Evolutionary conservation across 331 rosid genomes (phyloP), one percentile per base, ranked within the genome.

Genomic region (Rhamnella rubrinervis): DNA sequence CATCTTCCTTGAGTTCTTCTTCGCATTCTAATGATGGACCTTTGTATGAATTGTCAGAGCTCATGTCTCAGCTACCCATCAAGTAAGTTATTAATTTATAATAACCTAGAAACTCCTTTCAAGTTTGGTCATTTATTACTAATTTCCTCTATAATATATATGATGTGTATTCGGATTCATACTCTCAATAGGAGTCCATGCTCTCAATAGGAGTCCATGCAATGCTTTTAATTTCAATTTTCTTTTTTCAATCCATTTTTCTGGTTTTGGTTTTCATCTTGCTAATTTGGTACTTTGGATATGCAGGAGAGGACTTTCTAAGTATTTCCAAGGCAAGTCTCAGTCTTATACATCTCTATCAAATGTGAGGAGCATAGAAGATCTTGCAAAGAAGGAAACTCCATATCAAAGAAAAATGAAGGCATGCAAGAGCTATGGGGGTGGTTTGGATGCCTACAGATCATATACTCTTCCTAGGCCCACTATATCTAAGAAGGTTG

Each of bases 291-390:
- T 55, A 23, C 17, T 56, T 13, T 21, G 18, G 18, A 61, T 61
- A 37, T 73, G 64, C 85, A 82, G 89, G 78, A 82, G 82, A 82
- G 89, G 89, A 47, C 81, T 85, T 41, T 85, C 89, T 0, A 79
- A 71, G 89, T 79, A 73, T 72, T 85, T 73, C 51, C 63, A 85
- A 61, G 89, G 89, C 16, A 85, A 85, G 77, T 76, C 81, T n/a
- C 79, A 74, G 76, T 85, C 89, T 8, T 85, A 78, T 47, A 76
- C 85, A 79, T 82, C 84, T 20, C 79, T 85, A 9, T 76, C 86
- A 21, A 82, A 74, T 52, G 83, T 78, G 12, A 67, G 44, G 73
- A 82, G 81, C 71, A 15, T 73, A 38, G 86, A 82, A 75, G 86
- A 85, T 38, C 81, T 85, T 58, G 86, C 79, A 19, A 85, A 85